phyloP scores from a whole-genome alignment of 2,329 filamentous ascomycete genomes.

The Cytospora mali region DNA sequence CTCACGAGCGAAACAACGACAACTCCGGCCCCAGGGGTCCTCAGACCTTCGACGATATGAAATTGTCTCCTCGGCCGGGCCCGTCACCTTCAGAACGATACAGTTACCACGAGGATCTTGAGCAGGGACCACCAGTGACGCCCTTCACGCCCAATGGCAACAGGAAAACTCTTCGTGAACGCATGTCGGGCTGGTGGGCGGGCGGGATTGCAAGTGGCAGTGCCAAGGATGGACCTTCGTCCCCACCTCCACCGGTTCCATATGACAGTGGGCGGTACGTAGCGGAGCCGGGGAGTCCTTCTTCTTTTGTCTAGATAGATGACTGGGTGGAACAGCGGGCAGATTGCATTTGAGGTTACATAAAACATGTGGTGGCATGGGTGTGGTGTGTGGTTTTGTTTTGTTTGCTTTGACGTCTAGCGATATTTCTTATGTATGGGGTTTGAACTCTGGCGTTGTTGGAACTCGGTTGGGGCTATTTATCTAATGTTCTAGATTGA shows the following conservation, averaged over 20 bases:
- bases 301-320: background rate
- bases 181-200: conserved; percentile 25
- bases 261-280: conserved; percentile 17
- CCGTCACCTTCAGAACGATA: background rate
- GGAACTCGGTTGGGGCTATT: background rate
- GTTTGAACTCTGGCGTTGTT: too few relatives aligned
- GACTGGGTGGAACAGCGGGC: background rate
- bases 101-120: conserved; percentile 16
- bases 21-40: conserved; percentile 4
- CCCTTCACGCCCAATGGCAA: background rate
- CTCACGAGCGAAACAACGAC: background rate
- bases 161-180: conserved; percentile 9
- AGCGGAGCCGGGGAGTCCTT: background rate
- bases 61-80: conserved; percentile 7
- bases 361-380: background rate
- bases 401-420: background rate
- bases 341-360: background rate
- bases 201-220: background rate
- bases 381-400: background rate
- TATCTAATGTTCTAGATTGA: too few relatives aligned
- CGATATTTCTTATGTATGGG: background rate
- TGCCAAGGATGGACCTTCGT: conserved; percentile 1
- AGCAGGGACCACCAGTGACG: conserved; percentile 5
- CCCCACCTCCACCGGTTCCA: conserved; percentile 24
- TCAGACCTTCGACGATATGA: conserved; percentile 25